A percentile compares a stretch with the other conserved stretches of the same genome.
phyloP scores from a whole-genome alignment of 208 protist species.

The Crithidia acanthocephali region DNA sequence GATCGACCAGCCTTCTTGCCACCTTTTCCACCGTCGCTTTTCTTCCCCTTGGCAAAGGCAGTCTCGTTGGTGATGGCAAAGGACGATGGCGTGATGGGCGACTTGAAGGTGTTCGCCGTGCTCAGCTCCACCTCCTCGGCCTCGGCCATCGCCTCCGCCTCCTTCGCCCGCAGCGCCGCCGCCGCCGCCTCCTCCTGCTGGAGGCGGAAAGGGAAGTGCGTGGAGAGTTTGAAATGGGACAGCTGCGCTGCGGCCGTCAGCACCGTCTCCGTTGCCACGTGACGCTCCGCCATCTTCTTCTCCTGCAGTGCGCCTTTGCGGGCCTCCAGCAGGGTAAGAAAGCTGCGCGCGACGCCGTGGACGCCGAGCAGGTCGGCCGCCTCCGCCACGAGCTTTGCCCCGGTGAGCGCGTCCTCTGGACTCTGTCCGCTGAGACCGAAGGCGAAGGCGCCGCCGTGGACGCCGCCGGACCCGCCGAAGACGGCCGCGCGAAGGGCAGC shows the following conservation, averaged over 20 bases:
- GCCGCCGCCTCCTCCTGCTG: slow-evolving; percentile 1
- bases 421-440: not conserved
- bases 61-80: not conserved
- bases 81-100: no score
- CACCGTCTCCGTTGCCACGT: slow-evolving; percentile 23
- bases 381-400: slow-evolving; percentile 27
- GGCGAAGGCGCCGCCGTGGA: not conserved
- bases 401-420: slow-evolving; percentile 11
- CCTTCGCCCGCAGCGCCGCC: not conserved
- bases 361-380: slow-evolving; percentile 28
- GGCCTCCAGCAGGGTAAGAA: slow-evolving; percentile 32
- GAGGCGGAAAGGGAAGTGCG: slow-evolving; percentile 44
- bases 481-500: not conserved
- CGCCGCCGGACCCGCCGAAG: not conserved
- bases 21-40: not conserved
- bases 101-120: no score
- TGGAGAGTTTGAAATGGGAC: slow-evolving; percentile 39
- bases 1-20: not conserved
- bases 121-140: not conserved
- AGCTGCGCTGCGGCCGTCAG: slow-evolving; percentile 24
- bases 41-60: not conserved
- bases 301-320: slow-evolving; percentile 27
- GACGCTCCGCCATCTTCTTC: slow-evolving; percentile 17
- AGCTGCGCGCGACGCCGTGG: slow-evolving; percentile 30
- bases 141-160: not conserved